These are phyloP conservation scores for Rhizopogon rudus DNA, from an alignment of 768 basidiomycete genomes.

Conservation along the genomic window DNA sequence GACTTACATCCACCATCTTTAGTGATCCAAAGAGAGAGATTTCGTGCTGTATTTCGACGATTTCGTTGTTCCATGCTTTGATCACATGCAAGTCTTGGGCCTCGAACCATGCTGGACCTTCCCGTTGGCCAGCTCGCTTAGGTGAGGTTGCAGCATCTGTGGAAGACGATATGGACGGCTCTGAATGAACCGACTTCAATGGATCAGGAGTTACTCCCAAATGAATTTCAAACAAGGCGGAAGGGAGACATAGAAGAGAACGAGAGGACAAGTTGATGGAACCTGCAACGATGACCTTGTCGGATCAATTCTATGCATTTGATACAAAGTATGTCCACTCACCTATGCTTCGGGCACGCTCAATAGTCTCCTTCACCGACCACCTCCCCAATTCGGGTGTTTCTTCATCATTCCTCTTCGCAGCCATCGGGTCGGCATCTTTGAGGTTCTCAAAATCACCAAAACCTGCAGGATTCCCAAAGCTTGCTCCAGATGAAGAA, in stretches of 20 bases:
- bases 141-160: slow-evolving; percentile 28
- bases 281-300: slow-evolving; percentile 48
- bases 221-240: slow-evolving; percentile 76
- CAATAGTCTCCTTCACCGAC: slow-evolving; percentile 69
- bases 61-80: slow-evolving; percentile 79
- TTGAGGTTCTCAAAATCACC: slow-evolving; percentile 40
- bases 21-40: slow-evolving; percentile 81
- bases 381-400: slow-evolving; percentile 55
- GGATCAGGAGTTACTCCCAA: slow-evolving; percentile 67
- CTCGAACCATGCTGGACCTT: slow-evolving; percentile 70
- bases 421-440: slow-evolving; percentile 29
- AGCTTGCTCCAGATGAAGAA: slow-evolving; percentile 19
- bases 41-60: slow-evolving; percentile 74
- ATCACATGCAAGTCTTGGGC: slow-evolving; percentile 72
- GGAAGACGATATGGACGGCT: slow-evolving; percentile 44
- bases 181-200: slow-evolving; percentile 59
- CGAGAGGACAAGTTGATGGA: slow-evolving; percentile 73
- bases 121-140: slow-evolving; percentile 37
- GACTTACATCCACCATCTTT: slow-evolving; percentile 71
- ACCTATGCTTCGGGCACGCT: slow-evolving; percentile 77
- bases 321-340: slow-evolving; percentile 30
- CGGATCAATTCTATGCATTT: slow-evolving; percentile 39
- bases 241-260: slow-evolving; percentile 67
- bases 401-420: slow-evolving; percentile 36
- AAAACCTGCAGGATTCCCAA: slow-evolving; percentile 14